Percentiles rank a stretch among this genome's conserved stretches.
phyloP scores from a whole-genome alignment of 1,284 basidiomycete species.

The Sporisorium scitamineum region DNA sequence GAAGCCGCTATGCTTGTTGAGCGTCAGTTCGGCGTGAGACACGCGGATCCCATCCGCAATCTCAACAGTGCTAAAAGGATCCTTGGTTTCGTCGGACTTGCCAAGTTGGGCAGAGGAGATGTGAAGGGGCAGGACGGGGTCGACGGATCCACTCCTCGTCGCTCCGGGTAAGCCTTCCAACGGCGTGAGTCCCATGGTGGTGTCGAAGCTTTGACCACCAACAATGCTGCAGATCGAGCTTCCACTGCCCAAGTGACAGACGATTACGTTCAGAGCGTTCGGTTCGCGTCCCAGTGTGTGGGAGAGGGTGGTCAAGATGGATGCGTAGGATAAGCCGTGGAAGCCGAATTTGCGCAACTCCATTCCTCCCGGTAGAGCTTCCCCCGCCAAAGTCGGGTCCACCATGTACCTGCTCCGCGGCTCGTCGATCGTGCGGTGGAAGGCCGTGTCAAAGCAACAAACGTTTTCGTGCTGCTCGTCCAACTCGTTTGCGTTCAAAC shows the following conservation, averaged over 20 bases:
- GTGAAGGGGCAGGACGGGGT: background rate
- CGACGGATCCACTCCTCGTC: background rate
- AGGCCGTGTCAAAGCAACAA: background rate
- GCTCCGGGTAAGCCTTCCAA: background rate
- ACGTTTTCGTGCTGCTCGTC: too few relatives aligned
- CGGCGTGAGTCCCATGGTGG: background rate
- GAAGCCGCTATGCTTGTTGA: background rate
- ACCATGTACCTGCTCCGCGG: background rate
- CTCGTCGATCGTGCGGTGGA: background rate
- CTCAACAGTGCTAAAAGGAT: background rate
- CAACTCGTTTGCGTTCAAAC: too few relatives aligned
- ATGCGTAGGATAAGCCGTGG: background rate
- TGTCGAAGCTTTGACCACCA: background rate
- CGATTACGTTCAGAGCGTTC: background rate
- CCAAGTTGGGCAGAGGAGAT: background rate
- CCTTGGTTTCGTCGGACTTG: background rate
- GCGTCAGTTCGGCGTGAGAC: background rate
- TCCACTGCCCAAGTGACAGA: background rate
- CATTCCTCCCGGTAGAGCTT: background rate
- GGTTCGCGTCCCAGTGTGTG: background rate
- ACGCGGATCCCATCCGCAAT: background rate
- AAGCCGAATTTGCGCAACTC: background rate
- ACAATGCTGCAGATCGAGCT: background rate
- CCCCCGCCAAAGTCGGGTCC: background rate
- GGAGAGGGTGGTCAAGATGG: background rate